A percentile compares a stretch with the other conserved stretches of the same genome.
These are phyloP conservation scores for Magnolia sinica DNA, from an alignment of 164 flowering plant species.

Conservation along the genomic window DNA sequence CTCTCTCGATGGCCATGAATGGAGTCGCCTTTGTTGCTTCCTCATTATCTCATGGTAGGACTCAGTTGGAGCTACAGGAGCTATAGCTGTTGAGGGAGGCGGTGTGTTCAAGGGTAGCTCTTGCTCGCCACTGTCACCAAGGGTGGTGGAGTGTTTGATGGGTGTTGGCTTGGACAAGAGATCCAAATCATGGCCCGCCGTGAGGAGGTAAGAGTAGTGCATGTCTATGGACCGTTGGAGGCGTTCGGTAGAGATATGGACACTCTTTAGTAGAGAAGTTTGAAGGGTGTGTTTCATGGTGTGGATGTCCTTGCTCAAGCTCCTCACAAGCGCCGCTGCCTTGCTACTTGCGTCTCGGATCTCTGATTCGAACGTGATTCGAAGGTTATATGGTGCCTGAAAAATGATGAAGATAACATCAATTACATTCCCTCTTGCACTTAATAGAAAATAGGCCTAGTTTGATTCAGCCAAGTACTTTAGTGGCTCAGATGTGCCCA, in stretches of 20 bases:
- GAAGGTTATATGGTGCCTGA: conserved; percentile 68
- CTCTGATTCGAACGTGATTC: conserved; percentile 56
- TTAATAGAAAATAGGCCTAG: background rate
- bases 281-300: conserved; percentile 48
- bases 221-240: conserved; percentile 63
- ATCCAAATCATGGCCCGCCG: conserved; percentile 30
- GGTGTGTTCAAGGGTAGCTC: background rate
- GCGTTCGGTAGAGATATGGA: conserved; percentile 53
- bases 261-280: conserved; percentile 35
- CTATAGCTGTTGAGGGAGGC: background rate
- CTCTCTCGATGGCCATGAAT: conserved; percentile 37
- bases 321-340: conserved; percentile 66
- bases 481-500: too few species aligned
- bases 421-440: background rate
- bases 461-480: too few species aligned
- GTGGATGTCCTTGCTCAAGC: conserved; percentile 62
- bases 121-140: conserved; percentile 6
- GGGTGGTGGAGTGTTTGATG: conserved; percentile 32
- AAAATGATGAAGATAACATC: background rate
- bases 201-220: conserved; percentile 68
- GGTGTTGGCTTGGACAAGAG: conserved; percentile 32
- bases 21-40: conserved; percentile 29
- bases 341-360: conserved; percentile 53
- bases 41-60: conserved; percentile 25
- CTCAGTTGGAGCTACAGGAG: background rate